These are phyloP conservation scores for Lentinula guzmanii DNA, from an alignment of 768 basidiomycete genomes.

Conservation along the genomic window DNA sequence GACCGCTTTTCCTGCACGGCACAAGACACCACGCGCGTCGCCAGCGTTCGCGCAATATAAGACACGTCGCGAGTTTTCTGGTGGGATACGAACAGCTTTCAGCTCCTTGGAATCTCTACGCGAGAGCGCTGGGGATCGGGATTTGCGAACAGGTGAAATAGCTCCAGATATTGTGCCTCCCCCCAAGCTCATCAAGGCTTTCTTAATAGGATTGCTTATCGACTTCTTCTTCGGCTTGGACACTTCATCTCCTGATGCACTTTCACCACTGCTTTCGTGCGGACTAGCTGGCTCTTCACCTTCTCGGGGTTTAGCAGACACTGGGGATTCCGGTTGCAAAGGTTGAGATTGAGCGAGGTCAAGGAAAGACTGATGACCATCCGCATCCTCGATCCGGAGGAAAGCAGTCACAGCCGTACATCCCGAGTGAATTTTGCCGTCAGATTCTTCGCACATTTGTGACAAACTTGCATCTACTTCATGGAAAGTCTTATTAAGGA, in stretches of 20 bases:
- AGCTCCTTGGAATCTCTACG: conserved; percentile 21
- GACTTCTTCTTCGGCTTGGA: conserved; percentile 39
- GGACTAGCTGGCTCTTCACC: conserved; percentile 22
- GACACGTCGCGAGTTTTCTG: conserved; percentile 56
- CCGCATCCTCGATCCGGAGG: conserved; percentile 81
- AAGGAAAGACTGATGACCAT: conserved; percentile 69
- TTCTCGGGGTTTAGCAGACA: conserved; percentile 21
- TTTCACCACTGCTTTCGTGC: conserved; percentile 42
- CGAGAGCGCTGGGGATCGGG: conserved; percentile 25
- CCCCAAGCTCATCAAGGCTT: conserved; percentile 48
- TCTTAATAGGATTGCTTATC: conserved; percentile 42
- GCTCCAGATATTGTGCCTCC: conserved; percentile 25
- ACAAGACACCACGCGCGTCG: conserved; percentile 92
- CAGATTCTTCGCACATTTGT: conserved; percentile 76
- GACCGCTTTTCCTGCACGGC: conserved; percentile 84
- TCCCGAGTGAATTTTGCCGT: conserved; percentile 92
- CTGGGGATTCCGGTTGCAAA: conserved; percentile 27
- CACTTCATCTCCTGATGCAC: conserved; percentile 25
- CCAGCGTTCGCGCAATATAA: conserved; percentile 96
- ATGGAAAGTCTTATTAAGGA: conserved; percentile 93
- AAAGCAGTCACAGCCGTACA: conserved; percentile 97
- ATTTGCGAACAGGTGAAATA: conserved; percentile 26
- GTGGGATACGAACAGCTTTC: conserved; percentile 34
- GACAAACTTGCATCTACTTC: conserved; percentile 83
- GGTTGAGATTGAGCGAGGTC: conserved; percentile 23